Conservation (phyloP, 441 rosid species). For the Jatropha podagrica region DNA sequence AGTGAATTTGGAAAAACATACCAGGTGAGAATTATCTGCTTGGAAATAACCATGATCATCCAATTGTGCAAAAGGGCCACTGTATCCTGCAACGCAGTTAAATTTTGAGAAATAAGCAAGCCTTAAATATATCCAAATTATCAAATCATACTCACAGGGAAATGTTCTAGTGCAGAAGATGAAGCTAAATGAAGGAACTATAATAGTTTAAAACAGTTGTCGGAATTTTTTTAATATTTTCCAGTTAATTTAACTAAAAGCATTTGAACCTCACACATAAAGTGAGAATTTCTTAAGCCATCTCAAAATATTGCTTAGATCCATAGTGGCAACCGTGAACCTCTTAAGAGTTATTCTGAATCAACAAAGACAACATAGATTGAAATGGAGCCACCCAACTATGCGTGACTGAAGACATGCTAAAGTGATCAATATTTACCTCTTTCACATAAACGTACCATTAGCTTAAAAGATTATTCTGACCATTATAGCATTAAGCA, state of each 20-base stretch:
- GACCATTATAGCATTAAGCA: not conserved
- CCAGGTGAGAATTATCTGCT: slow-evolving; percentile 34
- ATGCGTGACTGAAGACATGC: not conserved
- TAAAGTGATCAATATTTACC: not conserved
- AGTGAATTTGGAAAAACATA: slow-evolving; percentile 24
- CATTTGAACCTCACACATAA: not conserved
- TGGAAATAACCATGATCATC: slow-evolving; percentile 42
- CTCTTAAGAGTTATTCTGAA: not conserved
- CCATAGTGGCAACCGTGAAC: not conserved
- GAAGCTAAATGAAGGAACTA: not conserved
- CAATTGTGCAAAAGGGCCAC: slow-evolving; percentile 29
- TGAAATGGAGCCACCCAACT: not conserved
- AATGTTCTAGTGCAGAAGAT: not conserved
- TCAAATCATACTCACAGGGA: not conserved
- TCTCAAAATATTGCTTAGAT: not conserved
- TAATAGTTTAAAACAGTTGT: not conserved
- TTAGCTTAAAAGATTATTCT: not conserved
- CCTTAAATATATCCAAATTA: not conserved
- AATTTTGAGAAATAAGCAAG: not conserved
- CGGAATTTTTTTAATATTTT: not conserved
- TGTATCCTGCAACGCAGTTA: slow-evolving; percentile 36
- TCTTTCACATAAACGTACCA: not conserved
- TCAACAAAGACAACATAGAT: not conserved
- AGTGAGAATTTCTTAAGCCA: not conserved
- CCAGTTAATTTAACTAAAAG: not conserved